A percentile compares a stretch with the other conserved stretches of the same genome.
Conservation (phyloP, 139 green algal species). For the Ettlia oleoabundans region DNA sequence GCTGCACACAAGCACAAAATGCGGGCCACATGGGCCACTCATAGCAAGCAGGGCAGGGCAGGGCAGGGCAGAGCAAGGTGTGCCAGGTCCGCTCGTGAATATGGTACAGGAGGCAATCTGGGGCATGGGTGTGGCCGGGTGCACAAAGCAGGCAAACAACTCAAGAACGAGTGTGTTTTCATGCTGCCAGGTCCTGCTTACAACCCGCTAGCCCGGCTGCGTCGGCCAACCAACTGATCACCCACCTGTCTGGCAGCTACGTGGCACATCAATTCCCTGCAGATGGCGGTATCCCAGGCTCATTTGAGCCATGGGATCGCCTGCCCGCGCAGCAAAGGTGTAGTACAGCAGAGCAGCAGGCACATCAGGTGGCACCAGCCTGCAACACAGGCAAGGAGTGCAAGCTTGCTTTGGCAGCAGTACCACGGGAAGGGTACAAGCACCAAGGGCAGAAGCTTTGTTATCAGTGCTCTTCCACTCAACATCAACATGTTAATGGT, state of each 20-base stretch:
- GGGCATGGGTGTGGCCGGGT: too few relatives aligned
- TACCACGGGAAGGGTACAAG: background rate
- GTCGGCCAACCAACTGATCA: too few relatives aligned
- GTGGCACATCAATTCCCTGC: conserved; percentile 80
- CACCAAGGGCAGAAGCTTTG: background rate
- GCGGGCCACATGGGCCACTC: background rate
- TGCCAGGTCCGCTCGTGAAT: too few relatives aligned
- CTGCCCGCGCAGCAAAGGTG: conserved; percentile 79
- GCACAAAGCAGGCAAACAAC: too few relatives aligned
- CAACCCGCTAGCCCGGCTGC: too few relatives aligned
- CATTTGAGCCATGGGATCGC: conserved; percentile 73
- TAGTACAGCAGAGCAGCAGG: conserved; percentile 76
- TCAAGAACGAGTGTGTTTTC: too few relatives aligned
- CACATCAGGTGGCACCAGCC: conserved; percentile 48
- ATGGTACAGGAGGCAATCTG: too few relatives aligned
- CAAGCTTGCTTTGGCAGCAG: background rate
- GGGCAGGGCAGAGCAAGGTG: too few relatives aligned
- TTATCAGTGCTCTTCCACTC: too few relatives aligned
- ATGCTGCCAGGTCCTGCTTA: background rate
- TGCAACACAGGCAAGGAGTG: background rate
- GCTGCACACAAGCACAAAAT: background rate
- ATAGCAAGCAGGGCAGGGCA: background rate
- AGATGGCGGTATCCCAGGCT: conserved; percentile 81
- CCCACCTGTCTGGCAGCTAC: conserved; percentile 73
- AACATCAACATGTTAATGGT: too few relatives aligned